Percentiles rank a stretch among this genome's conserved stretches.
These are phyloP conservation scores for Globisporangium emineosum DNA, from an alignment of 352 stramenopile species.

Conservation along the genomic window DNA sequence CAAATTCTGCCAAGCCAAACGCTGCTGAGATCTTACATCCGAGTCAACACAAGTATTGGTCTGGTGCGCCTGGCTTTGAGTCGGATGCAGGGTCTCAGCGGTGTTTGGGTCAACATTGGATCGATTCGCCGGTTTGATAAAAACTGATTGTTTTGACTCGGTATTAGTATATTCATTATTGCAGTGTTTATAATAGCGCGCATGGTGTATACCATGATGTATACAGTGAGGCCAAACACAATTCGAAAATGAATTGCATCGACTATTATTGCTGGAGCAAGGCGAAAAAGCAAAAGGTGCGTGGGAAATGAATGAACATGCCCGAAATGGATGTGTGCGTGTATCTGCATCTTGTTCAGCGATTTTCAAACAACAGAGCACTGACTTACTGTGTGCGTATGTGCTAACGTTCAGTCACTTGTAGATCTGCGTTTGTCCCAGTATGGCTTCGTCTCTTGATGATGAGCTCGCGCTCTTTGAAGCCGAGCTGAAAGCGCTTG, in stretches of 20 bases:
- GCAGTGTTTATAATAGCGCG: no score
- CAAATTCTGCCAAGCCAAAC: no score
- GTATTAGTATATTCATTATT: no score
- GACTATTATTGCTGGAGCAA: neutral
- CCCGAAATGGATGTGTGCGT: neutral
- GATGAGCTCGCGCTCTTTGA: conserved; percentile 84
- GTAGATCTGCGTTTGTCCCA: neutral
- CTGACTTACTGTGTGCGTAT: neutral
- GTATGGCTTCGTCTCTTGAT: conserved; percentile 35
- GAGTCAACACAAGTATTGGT: no score
- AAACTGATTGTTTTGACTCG: no score
- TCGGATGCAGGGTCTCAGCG: neutral
- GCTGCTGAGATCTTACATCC: no score
- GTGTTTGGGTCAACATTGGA: no score
- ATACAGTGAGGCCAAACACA: neutral
- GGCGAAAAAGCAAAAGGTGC: conserved; percentile 4
- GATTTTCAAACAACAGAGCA: neutral
- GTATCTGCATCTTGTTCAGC: neutral
- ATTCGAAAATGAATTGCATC: neutral
- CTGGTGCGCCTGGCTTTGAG: neutral
- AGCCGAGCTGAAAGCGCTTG: conserved; percentile 76
- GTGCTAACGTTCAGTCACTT: neutral
- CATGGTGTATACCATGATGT: no score
- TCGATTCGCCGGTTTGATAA: no score
- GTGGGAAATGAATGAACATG: neutral